Conservation (phyloP, 495 filamentous ascomycete species). For the Lepraria neglecta region DNA sequence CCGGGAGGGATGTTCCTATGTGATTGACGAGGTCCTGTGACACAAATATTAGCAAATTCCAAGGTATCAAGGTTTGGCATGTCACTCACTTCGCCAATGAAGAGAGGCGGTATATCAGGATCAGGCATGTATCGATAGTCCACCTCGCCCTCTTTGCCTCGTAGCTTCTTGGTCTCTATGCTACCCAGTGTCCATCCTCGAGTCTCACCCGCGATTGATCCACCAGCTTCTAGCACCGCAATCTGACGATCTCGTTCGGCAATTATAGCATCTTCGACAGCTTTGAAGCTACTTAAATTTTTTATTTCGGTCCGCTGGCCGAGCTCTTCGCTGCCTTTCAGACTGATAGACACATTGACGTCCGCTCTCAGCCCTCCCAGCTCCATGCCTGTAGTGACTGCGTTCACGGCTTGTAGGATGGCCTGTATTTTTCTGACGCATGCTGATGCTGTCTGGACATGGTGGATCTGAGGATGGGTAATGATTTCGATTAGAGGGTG, state of each 20-base stretch:
- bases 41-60: neutral
- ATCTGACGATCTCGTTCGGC: conserved; percentile 90
- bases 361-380: conserved; percentile 84
- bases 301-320: conserved; percentile 96
- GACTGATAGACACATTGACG: conserved; percentile 80
- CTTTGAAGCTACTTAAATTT: conserved; percentile 90
- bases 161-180: conserved; percentile 64
- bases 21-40: conserved; percentile 53
- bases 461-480: conserved; percentile 77
- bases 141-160: conserved; percentile 94
- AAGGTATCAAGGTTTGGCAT: neutral
- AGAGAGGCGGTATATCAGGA: conserved; percentile 75
- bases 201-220: conserved; percentile 77
- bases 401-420: conserved; percentile 70
- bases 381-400: conserved; percentile 87
- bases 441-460: conserved; percentile 76
- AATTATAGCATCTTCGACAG: conserved; percentile 86
- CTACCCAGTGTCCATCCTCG: conserved; percentile 82
- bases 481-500: conserved; percentile 93
- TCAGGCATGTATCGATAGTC: conserved; percentile 99
- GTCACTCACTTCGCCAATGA: conserved; percentile 52
- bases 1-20: conserved; percentile 54
- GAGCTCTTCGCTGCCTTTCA: conserved; percentile 47
- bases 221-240: conserved; percentile 67
- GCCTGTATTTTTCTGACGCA: conserved; percentile 84